Conservation (phyloP, 257 asterid species). For the Solanum virginianum region DNA sequence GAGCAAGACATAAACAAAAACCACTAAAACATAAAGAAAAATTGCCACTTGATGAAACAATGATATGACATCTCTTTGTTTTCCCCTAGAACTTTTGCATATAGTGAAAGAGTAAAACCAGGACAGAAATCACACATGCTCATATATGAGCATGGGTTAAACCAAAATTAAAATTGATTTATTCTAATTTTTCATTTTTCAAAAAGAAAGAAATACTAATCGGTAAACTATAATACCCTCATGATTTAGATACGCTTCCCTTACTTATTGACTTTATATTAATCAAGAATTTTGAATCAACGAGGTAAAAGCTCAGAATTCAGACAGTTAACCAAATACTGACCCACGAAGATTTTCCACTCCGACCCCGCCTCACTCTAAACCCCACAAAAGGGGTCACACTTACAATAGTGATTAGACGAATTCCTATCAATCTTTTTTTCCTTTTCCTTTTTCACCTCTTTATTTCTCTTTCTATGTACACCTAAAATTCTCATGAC, state of each 20-base stretch:
- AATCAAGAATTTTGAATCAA: background rate
- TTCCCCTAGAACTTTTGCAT: background rate
- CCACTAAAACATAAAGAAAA: background rate
- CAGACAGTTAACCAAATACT: background rate
- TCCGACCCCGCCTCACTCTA: background rate
- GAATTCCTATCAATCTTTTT: background rate
- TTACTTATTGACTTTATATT: background rate
- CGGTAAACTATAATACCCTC: background rate
- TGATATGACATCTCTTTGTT: background rate
- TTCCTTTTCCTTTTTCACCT: background rate
- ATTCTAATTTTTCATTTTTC: background rate
- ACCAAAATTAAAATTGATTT: background rate
- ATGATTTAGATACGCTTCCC: too few species aligned
- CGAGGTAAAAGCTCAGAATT: background rate
- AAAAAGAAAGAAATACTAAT: background rate
- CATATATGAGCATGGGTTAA: background rate
- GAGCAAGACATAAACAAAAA: background rate
- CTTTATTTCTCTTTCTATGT: background rate
- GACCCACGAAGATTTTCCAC: background rate
- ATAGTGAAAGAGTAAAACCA: background rate
- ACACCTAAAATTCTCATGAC: constrained; percentile 8
- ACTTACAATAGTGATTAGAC: constrained; percentile 1
- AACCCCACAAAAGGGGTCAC: background rate
- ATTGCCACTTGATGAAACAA: background rate
- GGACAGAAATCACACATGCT: background rate